phyloP scores from a whole-genome alignment of 257 asterid species.

The Scutellaria galericulata region DNA sequence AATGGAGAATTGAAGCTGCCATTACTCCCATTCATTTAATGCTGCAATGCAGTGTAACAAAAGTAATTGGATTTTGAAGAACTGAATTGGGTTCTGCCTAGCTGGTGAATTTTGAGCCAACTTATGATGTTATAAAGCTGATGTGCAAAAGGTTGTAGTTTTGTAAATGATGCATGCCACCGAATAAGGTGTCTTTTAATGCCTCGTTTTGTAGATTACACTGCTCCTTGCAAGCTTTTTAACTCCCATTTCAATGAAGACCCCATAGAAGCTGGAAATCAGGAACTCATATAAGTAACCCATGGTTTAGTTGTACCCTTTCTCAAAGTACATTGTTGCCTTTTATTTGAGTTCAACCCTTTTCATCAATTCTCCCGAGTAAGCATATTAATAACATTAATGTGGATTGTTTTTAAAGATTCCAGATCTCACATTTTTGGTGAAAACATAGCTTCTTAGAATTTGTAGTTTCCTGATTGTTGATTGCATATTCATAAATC shows the following conservation, averaged over 20 bases:
- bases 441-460: background rate
- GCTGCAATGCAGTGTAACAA: no score
- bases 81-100: no score
- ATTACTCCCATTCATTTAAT: no score
- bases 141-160: no score
- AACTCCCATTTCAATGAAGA: constrained; percentile 5
- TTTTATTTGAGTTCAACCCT: background rate
- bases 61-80: no score
- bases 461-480: constrained; percentile 2
- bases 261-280: background rate
- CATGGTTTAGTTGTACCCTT: no score
- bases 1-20: no score
- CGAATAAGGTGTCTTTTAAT: background rate
- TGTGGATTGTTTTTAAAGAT: background rate
- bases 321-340: background rate
- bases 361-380: background rate
- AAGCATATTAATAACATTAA: background rate
- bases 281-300: no score
- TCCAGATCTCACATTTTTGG: constrained; percentile 5
- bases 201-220: background rate
- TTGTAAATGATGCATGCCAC: background rate
- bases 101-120: no score
- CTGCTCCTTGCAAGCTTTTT: background rate
- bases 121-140: no score
- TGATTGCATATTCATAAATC: constrained; percentile 15